Conservation (phyloP, 2,329 filamentous ascomycete genomes). For the Alternaria longipes region DNA sequence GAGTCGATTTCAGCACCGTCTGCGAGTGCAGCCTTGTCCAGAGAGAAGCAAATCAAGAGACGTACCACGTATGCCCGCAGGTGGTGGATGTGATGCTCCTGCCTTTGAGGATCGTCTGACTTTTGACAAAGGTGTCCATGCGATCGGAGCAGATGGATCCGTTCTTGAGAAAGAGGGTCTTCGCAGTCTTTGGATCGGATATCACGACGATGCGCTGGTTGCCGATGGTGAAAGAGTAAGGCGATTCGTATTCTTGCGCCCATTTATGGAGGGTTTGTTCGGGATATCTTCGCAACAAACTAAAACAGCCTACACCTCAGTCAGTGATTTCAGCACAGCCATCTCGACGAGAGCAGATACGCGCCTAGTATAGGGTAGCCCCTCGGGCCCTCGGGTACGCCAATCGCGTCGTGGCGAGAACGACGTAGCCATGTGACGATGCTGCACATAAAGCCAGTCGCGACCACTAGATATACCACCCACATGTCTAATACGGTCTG, state of each 20-base stretch:
- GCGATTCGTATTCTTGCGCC: background rate
- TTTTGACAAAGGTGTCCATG: constrained; percentile 1
- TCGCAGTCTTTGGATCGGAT: background rate
- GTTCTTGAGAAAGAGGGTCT: background rate
- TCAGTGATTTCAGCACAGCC: background rate
- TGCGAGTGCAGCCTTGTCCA: background rate
- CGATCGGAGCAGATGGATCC: constrained; percentile 2
- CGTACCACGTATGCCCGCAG: background rate
- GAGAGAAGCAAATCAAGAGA: background rate
- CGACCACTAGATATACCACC: background rate
- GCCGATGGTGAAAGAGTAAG: constrained; percentile 5
- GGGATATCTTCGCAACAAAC: background rate
- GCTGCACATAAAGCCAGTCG: background rate
- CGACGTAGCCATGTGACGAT: background rate
- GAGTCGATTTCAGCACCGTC: background rate
- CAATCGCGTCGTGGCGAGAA: background rate
- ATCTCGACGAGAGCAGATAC: background rate
- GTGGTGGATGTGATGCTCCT: background rate
- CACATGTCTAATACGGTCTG: background rate
- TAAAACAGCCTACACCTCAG: background rate
- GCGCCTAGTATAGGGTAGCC: constrained; percentile 1
- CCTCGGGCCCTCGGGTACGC: background rate
- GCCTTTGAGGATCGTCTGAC: constrained; percentile 2
- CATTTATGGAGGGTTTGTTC: constrained; percentile 2
- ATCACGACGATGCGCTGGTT: constrained; percentile 7